Conservation (phyloP, 306 rosid genomes). For the Casuarina glauca region DNA sequence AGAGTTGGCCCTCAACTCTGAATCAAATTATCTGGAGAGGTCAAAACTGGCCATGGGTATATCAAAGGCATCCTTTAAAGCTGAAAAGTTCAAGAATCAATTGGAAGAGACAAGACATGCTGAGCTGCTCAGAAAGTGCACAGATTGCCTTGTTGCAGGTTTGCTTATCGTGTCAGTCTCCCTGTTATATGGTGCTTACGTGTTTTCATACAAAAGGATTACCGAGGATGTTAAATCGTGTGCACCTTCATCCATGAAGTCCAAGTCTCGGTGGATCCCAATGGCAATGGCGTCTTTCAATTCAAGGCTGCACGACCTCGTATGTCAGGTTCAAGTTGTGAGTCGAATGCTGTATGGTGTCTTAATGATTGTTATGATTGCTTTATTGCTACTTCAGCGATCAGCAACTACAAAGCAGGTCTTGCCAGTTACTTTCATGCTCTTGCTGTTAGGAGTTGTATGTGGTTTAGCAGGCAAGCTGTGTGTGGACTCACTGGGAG, state of each 20-base stretch:
- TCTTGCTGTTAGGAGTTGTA: slow-evolving; percentile 63
- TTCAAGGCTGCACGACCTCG: slow-evolving; percentile 41
- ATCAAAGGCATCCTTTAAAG: slow-evolving; percentile 71
- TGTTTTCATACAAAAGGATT: slow-evolving; percentile 61
- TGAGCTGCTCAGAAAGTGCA: slow-evolving; percentile 70
- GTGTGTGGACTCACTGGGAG: slow-evolving; percentile 83
- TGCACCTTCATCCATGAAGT: slow-evolving; percentile 55
- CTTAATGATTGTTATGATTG: slow-evolving; percentile 53
- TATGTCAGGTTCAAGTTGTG: slow-evolving; percentile 66
- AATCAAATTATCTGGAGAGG: slow-evolving; percentile 61
- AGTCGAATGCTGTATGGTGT: slow-evolving; percentile 62
- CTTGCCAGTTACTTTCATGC: slow-evolving; percentile 74
- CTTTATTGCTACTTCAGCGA: slow-evolving; percentile 58
- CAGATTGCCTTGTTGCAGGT: slow-evolving; percentile 85
- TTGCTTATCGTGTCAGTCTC: slow-evolving; percentile 64
- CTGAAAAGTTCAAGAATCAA: slow-evolving; percentile 74
- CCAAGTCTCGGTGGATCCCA: slow-evolving; percentile 69
- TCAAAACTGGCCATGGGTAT: slow-evolving; percentile 63
- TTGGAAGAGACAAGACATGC: slow-evolving; percentile 66
- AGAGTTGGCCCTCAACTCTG: slow-evolving; percentile 47
- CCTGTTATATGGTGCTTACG: slow-evolving; percentile 65
- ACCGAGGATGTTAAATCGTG: slow-evolving; percentile 70
- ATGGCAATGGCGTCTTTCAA: slow-evolving; percentile 49
- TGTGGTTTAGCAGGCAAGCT: slow-evolving; percentile 81
- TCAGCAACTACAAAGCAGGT: slow-evolving; percentile 51